Evolutionary conservation across 2,329 filamentous ascomycete species (phyloP).

Genomic region (Trichophyton equinum): DNA sequence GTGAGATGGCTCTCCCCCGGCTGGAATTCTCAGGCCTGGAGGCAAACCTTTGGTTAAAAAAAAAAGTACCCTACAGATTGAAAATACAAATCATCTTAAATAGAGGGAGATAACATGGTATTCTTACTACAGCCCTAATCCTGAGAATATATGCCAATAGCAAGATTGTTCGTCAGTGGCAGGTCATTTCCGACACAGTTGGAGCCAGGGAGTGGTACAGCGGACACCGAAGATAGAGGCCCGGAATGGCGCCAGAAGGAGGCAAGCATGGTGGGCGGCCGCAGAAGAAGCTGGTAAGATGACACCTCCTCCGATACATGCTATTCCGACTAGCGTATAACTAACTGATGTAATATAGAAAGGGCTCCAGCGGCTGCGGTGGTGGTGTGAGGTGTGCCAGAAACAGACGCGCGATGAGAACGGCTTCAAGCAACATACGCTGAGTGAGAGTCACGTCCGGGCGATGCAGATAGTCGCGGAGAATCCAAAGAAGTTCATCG

Average conservation of each 20-base stretch:
- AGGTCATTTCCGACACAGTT: too few species aligned
- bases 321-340: not conserved
- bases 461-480: constrained; percentile 80
- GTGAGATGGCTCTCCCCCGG: too few species aligned
- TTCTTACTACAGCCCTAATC: too few species aligned
- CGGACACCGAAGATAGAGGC: not conserved
- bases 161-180: too few species aligned
- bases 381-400: constrained; percentile 81
- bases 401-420: constrained; percentile 73
- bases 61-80: too few species aligned
- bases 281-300: not conserved
- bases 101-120: too few species aligned
- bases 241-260: not conserved
- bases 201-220: not conserved
- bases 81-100: too few species aligned
- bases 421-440: constrained; percentile 75
- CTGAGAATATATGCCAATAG: too few species aligned
- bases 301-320: not conserved
- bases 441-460: constrained; percentile 77
- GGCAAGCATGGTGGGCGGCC: not conserved
- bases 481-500: constrained; percentile 71
- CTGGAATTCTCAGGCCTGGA: too few species aligned
- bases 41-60: too few species aligned
- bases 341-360: not conserved
- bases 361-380: constrained; percentile 45